phyloP scores from a whole-genome alignment of 2,329 filamentous ascomycete genomes.

The Drechslerella dactyloides region DNA sequence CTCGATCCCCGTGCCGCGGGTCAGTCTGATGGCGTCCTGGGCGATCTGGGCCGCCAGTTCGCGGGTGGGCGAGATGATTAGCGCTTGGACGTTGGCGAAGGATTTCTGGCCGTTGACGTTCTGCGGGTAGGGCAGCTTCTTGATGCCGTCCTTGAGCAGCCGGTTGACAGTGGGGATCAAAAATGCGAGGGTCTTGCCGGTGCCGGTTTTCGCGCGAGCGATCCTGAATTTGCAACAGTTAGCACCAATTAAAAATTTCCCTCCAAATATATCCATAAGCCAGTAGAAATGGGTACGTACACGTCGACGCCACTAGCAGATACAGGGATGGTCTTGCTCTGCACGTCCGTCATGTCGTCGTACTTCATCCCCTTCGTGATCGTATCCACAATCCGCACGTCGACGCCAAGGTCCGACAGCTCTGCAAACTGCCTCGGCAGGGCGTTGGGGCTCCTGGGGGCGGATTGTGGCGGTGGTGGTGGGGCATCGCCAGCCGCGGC shows the following conservation, averaged over 20 bases:
- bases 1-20: conserved; percentile 69
- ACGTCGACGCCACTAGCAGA: conserved; percentile 81
- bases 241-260: conserved; percentile 10
- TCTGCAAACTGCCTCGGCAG: conserved; percentile 28
- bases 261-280: conserved; percentile 23
- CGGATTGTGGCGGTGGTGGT: neutral
- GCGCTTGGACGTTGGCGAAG: conserved; percentile 69
- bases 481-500: neutral
- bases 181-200: conserved; percentile 95
- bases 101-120: conserved; percentile 52
- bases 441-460: neutral
- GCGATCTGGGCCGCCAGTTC: conserved; percentile 83
- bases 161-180: conserved; percentile 80
- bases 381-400: conserved; percentile 69
- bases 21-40: conserved; percentile 75
- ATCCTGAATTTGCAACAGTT: conserved; percentile 64
- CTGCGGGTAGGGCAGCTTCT: conserved; percentile 57
- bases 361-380: conserved; percentile 77
- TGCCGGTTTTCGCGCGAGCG: conserved; percentile 95
- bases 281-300: conserved; percentile 63
- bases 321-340: conserved; percentile 79
- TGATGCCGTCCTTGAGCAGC: conserved; percentile 55
- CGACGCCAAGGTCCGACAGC: conserved; percentile 33
- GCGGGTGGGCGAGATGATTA: conserved; percentile 79
- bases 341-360: conserved; percentile 89